Conservation (phyloP, 768 basidiomycete species). For the Suillus sp. region DNA sequence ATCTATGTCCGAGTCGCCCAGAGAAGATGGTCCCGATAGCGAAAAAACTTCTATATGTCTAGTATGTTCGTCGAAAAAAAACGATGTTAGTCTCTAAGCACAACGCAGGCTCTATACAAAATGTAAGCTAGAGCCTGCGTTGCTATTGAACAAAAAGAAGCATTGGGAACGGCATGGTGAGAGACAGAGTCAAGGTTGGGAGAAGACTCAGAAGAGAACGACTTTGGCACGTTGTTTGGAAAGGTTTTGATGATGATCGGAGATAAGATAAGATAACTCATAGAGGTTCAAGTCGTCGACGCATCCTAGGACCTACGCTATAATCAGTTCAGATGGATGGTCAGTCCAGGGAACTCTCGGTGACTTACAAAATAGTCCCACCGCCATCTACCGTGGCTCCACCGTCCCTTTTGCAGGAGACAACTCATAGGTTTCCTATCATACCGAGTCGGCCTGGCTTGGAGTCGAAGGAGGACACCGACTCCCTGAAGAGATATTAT, state of each 20-base stretch:
- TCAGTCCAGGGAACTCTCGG: conserved; percentile 15
- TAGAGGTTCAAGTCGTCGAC: too few species aligned
- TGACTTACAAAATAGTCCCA: conserved; percentile 26
- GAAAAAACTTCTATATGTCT: conserved; percentile 11
- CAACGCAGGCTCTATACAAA: conserved; percentile 24
- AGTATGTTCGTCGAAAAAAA: conserved; percentile 10
- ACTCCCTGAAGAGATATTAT: conserved; percentile 44
- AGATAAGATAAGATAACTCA: conserved; percentile 30
- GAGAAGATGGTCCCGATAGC: conserved; percentile 5
- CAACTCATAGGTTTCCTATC: conserved; percentile 30
- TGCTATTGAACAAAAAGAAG: conserved; percentile 55
- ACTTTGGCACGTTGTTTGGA: background rate
- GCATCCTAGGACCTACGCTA: conserved; percentile 6
- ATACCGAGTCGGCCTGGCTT: conserved; percentile 15
- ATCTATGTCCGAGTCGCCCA: conserved; percentile 8
- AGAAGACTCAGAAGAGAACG: background rate
- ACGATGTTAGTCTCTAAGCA: conserved; percentile 11
- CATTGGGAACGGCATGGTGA: conserved; percentile 39
- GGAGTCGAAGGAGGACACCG: background rate
- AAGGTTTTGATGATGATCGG: conserved; percentile 10
- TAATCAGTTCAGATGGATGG: conserved; percentile 16
- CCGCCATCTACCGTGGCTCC: conserved; percentile 22
- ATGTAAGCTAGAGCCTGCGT: conserved; percentile 41
- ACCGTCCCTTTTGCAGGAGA: conserved; percentile 24
- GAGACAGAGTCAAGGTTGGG: conserved; percentile 9